Evolutionary conservation across 2,329 filamentous ascomycete genomes (phyloP), one percentile per base, ranked within the genome.

Genomic region (Dryadomyces quercivorus): DNA sequence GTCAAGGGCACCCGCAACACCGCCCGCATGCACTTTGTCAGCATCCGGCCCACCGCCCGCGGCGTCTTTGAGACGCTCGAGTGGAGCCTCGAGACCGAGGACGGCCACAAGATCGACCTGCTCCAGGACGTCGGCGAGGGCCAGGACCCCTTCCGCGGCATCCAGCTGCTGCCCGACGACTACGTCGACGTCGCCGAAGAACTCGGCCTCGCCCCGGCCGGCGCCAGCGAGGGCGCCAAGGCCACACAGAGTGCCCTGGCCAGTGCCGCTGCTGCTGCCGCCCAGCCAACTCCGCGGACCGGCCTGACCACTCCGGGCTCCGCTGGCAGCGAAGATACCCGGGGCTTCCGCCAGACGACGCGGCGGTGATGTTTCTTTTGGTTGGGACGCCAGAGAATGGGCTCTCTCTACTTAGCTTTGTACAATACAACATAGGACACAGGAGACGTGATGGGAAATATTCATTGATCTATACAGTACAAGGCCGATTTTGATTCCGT

Each of bases 1-100:
- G 93, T 98, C 31, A 88, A 87, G 71, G 93, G 93, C 44, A 88
- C 82, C 34, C 82, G 76, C 66, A 74, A 71, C 56, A 72, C 75
- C 61, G 93, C 83, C 8, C 76, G 82, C 65, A 93, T 96, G 80
- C 79, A 81, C 64, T 94, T 98, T 69, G 80, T 76, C 61, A 93
- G 88, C 72, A 75, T 79, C 66, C 78, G 93, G 65, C 82, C 78
- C 61, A 70, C 69, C 8, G 61, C 73, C 55, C 78, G 79, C 62
- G 75, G 74, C 42, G 70, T 80, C 74, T 97, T 95, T 69, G 84
- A 89, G 72, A 98, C 93, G 40, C 80, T 84, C 55, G 87, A 91
- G 74, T 98, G 92, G 91, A 93, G 85, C 65, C 72, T 98, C 62
- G 81, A 84, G 66, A 82, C 80, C 58, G 74, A 74, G 52, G 80